phyloP scores from a whole-genome alignment of 805 yeast genomes.

The Starmerella floricola region DNA sequence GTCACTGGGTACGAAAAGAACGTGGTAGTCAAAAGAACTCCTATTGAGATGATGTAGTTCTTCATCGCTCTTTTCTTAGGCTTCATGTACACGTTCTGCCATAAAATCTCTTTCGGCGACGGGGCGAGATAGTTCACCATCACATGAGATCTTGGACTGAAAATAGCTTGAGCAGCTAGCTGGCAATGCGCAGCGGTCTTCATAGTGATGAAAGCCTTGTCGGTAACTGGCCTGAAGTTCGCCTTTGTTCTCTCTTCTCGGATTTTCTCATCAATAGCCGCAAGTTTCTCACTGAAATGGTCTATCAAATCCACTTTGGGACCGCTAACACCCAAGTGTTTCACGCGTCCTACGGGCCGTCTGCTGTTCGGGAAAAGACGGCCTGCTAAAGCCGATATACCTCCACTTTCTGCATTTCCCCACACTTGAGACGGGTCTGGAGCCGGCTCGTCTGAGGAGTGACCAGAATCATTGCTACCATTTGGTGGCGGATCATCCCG shows the following conservation, averaged over 20 bases:
- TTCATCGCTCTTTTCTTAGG: slow-evolving; percentile 58
- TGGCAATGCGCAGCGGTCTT: slow-evolving; percentile 91
- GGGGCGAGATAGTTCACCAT: slow-evolving; percentile 80
- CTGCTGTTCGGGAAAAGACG: slow-evolving; percentile 8
- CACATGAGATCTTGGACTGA: slow-evolving; percentile 79
- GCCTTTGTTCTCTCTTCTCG: slow-evolving; percentile 43
- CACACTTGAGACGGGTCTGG: background rate
- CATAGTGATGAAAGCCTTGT: slow-evolving; percentile 90
- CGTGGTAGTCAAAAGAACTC: slow-evolving; percentile 58
- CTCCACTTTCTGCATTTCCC: slow-evolving; percentile 1
- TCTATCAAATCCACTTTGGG: slow-evolving; percentile 69
- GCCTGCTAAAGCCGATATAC: background rate
- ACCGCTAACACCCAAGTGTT: slow-evolving; percentile 54
- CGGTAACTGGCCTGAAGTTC: slow-evolving; percentile 61
- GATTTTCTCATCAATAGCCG: slow-evolving; percentile 60
- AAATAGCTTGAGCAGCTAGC: slow-evolving; percentile 87
- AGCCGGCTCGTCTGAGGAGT: background rate
- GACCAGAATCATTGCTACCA: too few species aligned
- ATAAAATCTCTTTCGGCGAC: slow-evolving; percentile 87
- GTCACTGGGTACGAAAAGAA: slow-evolving; percentile 73
- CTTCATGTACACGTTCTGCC: slow-evolving; percentile 81
- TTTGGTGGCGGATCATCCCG: too few species aligned
- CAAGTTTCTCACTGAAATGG: slow-evolving; percentile 55
- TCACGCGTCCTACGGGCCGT: slow-evolving; percentile 54
- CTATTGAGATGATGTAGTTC: slow-evolving; percentile 48